Evolutionary conservation across 768 basidiomycete species (phyloP).

Genomic region (Rhizopogon rudus): DNA sequence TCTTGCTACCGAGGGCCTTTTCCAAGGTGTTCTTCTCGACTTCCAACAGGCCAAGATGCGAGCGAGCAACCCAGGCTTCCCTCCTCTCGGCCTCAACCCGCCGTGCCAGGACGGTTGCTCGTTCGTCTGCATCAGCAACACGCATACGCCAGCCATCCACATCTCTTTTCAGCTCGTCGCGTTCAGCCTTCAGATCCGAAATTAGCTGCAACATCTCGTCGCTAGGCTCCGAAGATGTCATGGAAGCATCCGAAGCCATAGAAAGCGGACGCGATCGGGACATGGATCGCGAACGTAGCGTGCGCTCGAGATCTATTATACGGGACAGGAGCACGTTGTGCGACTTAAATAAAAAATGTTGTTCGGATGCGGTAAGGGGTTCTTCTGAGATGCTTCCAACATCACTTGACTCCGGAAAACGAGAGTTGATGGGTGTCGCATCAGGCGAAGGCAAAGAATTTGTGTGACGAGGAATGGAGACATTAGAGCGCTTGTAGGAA

Average conservation of each 20-base stretch:
- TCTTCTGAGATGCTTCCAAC: slow-evolving; percentile 23
- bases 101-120: slow-evolving; percentile 56
- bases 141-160: slow-evolving; percentile 83
- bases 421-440: slow-evolving; percentile 59
- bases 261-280: slow-evolving; percentile 48
- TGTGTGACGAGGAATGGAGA: slow-evolving; percentile 27
- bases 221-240: slow-evolving; percentile 42
- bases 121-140: slow-evolving; percentile 72
- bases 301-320: slow-evolving; percentile 76
- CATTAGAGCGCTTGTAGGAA: slow-evolving; percentile 56
- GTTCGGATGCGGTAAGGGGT: slow-evolving; percentile 68
- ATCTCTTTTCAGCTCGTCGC: slow-evolving; percentile 86
- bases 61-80: slow-evolving; percentile 82
- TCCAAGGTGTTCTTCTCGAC: slow-evolving; percentile 59
- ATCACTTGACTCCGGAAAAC: slow-evolving; percentile 30
- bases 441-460: slow-evolving; percentile 67
- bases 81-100: slow-evolving; percentile 74
- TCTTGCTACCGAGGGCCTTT: slow-evolving; percentile 38
- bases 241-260: slow-evolving; percentile 38
- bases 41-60: slow-evolving; percentile 59
- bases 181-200: slow-evolving; percentile 77
- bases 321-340: slow-evolving; percentile 79
- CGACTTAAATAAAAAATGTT: slow-evolving; percentile 82
- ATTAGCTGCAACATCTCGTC: slow-evolving; percentile 79
- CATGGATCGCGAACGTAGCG: slow-evolving; percentile 40